Conservation (phyloP, 345 rosid species). For the Atalantia buxifolia region DNA sequence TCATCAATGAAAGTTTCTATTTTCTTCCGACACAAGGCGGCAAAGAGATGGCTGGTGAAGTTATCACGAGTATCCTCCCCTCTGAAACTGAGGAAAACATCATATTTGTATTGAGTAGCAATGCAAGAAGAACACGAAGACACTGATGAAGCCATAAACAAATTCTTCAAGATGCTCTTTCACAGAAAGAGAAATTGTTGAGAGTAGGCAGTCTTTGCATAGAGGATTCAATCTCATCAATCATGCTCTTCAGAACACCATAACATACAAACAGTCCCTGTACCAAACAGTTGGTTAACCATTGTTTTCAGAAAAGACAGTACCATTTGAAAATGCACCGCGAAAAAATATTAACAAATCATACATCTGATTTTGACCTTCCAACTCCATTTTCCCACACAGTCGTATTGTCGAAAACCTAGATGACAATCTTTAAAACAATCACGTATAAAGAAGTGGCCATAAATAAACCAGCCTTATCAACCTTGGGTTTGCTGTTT, state of each 20-base stretch:
- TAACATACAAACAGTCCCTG: background rate
- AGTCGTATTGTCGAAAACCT: too few species aligned
- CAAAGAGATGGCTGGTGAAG: background rate
- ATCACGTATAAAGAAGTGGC: too few species aligned
- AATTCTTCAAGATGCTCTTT: background rate
- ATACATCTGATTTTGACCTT: too few species aligned
- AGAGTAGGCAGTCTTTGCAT: background rate
- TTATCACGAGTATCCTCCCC: background rate
- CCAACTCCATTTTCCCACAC: too few species aligned
- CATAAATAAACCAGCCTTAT: too few species aligned
- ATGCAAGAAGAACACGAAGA: background rate
- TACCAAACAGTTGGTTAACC: too few species aligned
- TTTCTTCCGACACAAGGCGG: background rate
- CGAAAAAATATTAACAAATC: too few species aligned
- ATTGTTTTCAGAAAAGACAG: too few species aligned
- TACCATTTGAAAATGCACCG: too few species aligned
- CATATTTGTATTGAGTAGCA: background rate
- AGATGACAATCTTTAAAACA: too few species aligned
- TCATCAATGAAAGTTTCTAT: background rate
- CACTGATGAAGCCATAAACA: background rate
- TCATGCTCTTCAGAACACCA: too few species aligned
- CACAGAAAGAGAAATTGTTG: background rate
- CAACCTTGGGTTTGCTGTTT: accelerated
- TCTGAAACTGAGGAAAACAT: background rate
- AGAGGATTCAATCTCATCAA: too few species aligned